Base-by-base conservation (phyloP, 139 green algal genomes). In the Dunaliella sp. region DNA sequence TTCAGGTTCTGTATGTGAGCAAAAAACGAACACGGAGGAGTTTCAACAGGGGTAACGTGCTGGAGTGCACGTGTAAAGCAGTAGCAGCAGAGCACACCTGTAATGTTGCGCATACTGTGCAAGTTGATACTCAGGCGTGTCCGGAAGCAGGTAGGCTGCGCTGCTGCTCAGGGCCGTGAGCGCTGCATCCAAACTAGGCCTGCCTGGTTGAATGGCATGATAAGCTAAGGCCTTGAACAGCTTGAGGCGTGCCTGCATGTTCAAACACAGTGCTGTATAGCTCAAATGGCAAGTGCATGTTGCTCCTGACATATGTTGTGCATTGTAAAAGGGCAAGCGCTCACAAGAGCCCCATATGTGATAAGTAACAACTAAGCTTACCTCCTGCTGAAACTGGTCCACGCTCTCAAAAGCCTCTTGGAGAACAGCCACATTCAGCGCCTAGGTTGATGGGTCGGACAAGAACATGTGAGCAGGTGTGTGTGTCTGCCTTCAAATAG, bases 81-180 rank as follows among this genome's bases (percentile, higher is more conserved):
- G 48, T 16, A 65, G 7, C 48, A 65, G 48, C 48, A 16, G 48
- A 2, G 12, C 76, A 81, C 76, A 81, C n/a, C 76, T 36, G 76
- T 38, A 85, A 58, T 80, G 59, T 34, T 85, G 82, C 3, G 65
- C 82, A 80, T 85, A 72, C 65, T 65, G 82, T 34, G 77, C 33
- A 2, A 85, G 58, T 2, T 85, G 59, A 1, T 33, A 59, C 82
- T 80, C 82, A 12, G 65, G 16, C 26, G 58, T 80, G 3, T 85
- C 59, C 28, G 82, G 82, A 28, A 85, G 65, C 37, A 85, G 32
- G 82, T 85, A 85, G 16, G 82, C 82, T 2, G 76, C 76, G 22
- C 26, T 72, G 65, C 77, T 65, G 30, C 59, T 59, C 59, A 85
- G 58, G 57, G n/a, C 57, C 22, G 26, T 65, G 32, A 85, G 65